phyloP scores from a whole-genome alignment of 169 alveolate species.

The Toxoplasma gondii region DNA sequence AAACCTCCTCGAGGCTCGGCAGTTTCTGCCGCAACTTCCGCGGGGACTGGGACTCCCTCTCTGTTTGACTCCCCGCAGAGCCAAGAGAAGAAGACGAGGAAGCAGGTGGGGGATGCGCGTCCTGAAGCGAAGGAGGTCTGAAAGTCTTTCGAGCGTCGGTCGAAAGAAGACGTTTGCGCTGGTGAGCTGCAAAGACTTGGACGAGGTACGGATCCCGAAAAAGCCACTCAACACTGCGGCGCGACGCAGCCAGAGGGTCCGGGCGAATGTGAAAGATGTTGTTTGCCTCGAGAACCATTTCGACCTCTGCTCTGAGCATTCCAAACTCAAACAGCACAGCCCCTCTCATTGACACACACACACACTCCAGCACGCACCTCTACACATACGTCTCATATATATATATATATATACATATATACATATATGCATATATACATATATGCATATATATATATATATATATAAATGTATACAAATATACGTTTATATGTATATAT shows the following conservation, averaged over 20 bases:
- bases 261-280: background rate
- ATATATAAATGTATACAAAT: background rate
- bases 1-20: background rate
- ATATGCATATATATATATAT: background rate
- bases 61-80: background rate
- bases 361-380: background rate
- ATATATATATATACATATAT: background rate
- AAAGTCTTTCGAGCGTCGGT: too few species aligned
- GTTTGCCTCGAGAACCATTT: conserved; percentile 40
- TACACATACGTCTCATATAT: background rate
- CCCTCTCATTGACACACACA: background rate
- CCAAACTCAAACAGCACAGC: background rate
- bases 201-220: background rate
- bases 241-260: background rate
- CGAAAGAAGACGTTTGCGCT: too few species aligned
- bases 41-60: background rate
- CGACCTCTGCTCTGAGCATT: conserved; percentile 13
- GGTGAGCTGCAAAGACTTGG: background rate
- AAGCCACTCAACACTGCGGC: background rate
- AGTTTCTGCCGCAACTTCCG: background rate
- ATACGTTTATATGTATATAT: background rate
- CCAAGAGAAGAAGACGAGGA: background rate
- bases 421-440: background rate
- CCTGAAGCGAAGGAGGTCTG: background rate
- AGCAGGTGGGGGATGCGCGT: background rate